These are phyloP conservation scores for Saccharomycopsis fodiens DNA, from an alignment of 805 yeast genomes.

Conservation along the genomic window DNA sequence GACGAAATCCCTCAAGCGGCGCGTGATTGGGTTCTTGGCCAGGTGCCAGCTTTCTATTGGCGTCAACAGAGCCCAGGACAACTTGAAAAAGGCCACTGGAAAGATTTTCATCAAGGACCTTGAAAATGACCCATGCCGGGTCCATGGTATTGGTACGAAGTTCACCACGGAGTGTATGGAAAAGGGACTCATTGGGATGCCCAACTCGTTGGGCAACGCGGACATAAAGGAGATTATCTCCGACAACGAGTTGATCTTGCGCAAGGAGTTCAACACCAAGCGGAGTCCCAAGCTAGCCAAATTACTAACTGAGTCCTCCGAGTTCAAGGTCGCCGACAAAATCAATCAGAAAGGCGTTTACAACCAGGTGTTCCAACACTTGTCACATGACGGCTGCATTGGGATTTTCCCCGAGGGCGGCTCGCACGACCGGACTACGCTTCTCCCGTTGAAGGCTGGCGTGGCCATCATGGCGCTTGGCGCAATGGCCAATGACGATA, in stretches of 20 bases:
- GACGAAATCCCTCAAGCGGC: slow-evolving; percentile 58
- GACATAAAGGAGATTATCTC: slow-evolving; percentile 60
- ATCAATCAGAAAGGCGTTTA: slow-evolving; percentile 81
- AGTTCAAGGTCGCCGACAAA: slow-evolving; percentile 67
- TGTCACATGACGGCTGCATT: slow-evolving; percentile 69
- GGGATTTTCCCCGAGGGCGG: slow-evolving; percentile 99
- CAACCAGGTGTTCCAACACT: slow-evolving; percentile 72
- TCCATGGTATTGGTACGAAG: slow-evolving; percentile 57
- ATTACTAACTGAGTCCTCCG: slow-evolving; percentile 48
- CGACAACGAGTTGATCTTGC: slow-evolving; percentile 61
- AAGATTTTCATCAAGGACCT: slow-evolving; percentile 46
- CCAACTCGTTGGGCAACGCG: slow-evolving; percentile 68
- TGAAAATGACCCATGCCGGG: slow-evolving; percentile 39
- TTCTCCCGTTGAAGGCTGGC: slow-evolving; percentile 91
- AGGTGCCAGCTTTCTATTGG: slow-evolving; percentile 78
- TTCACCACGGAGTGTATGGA: slow-evolving; percentile 56
- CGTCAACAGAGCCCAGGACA: slow-evolving; percentile 89
- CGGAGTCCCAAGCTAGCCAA: slow-evolving; percentile 35
- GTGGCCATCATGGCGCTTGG: slow-evolving; percentile 98
- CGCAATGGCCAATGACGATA: slow-evolving; percentile 72
- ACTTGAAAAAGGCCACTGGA: slow-evolving; percentile 61
- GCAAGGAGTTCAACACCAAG: slow-evolving; percentile 59
- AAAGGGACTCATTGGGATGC: slow-evolving; percentile 67
- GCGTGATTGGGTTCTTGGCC: slow-evolving; percentile 69
- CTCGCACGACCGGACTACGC: slow-evolving; percentile 86